Percentiles rank a stretch among this genome's conserved stretches.
Conservation (phyloP, 805 yeast species). For the Metschnikowia lunata region DNA sequence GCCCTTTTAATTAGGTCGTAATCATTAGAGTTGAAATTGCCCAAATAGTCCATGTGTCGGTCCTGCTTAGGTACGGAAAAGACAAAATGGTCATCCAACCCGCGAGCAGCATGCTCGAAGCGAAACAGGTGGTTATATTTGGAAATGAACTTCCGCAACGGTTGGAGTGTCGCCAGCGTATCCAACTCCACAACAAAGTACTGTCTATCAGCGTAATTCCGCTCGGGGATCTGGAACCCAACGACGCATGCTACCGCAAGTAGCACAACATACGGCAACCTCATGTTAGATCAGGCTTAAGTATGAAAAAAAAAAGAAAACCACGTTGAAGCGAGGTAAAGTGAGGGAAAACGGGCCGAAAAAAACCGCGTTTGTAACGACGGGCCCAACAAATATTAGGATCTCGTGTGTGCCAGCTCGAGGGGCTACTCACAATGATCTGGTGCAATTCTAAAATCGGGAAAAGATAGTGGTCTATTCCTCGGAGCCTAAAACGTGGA, state of each 20-base stretch:
- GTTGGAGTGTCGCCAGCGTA: constrained; percentile 20
- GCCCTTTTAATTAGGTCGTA: constrained; percentile 26
- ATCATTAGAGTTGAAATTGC: constrained; percentile 31
- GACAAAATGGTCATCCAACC: constrained; percentile 58
- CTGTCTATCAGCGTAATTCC: constrained; percentile 48
- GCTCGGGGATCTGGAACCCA: constrained; percentile 12
- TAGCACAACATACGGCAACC: constrained; percentile 7
- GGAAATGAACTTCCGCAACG: constrained; percentile 32
- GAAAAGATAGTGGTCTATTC: too few relatives aligned
- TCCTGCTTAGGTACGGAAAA: constrained; percentile 51
- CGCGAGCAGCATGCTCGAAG: constrained; percentile 64
- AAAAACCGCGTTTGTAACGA: too few relatives aligned
- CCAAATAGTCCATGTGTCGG: constrained; percentile 30
- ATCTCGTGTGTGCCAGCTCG: too few relatives aligned
- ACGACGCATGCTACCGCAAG: constrained; percentile 8
- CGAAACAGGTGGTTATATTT: constrained; percentile 33
- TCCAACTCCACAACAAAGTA: constrained; percentile 63
- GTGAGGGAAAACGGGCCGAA: too few relatives aligned
- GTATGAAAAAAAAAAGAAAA: too few relatives aligned
- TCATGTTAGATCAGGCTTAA: constrained; percentile 5
- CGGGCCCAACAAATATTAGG: too few relatives aligned
- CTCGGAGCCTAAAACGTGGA: too few relatives aligned
- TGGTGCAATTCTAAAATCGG: too few relatives aligned
- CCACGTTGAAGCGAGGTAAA: not conserved
- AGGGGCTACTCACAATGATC: too few relatives aligned